These are phyloP conservation scores for Tetradesmus obliquus DNA, from an alignment of 139 green algal species.

Conservation along the genomic window DNA sequence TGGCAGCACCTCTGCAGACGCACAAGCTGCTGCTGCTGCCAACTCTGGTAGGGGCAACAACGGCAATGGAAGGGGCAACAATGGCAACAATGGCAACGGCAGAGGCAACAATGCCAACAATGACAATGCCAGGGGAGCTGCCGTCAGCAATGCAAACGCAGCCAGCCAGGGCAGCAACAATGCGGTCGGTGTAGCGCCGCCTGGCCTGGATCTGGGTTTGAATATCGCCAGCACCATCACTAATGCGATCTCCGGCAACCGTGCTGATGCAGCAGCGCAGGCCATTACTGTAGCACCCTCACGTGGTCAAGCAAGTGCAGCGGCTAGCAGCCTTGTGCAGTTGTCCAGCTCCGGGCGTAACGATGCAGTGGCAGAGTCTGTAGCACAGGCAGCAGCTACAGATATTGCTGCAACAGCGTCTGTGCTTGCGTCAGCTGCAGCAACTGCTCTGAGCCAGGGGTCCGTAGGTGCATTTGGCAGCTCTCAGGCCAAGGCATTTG, in stretches of 20 bases:
- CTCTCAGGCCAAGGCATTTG: not conserved
- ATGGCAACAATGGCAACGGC: not conserved
- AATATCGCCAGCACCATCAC: not conserved
- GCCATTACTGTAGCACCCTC: not conserved
- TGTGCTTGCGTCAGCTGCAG: slow-evolving; percentile 15
- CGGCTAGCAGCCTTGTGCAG: not conserved
- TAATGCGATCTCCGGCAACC: not conserved
- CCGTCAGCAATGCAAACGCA: not conserved
- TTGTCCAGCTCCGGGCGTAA: not conserved
- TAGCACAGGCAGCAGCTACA: not conserved
- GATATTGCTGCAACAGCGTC: slow-evolving; percentile 6
- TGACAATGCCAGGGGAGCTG: not conserved
- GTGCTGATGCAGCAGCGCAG: not conserved
- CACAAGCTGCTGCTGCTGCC: not conserved
- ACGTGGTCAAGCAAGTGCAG: not conserved
- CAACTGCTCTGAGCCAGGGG: not conserved
- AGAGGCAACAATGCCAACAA: not conserved
- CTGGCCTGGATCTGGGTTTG: not conserved
- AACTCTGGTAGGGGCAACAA: not conserved
- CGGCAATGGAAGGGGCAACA: not conserved
- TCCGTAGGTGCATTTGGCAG: not conserved
- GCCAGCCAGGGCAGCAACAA: not conserved
- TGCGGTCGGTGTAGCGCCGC: not conserved
- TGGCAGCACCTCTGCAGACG: not conserved
- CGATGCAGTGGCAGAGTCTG: not conserved